These are phyloP conservation scores for Kodamaea kaohsiungensis DNA, from an alignment of 805 yeast genomes.

Conservation along the genomic window DNA sequence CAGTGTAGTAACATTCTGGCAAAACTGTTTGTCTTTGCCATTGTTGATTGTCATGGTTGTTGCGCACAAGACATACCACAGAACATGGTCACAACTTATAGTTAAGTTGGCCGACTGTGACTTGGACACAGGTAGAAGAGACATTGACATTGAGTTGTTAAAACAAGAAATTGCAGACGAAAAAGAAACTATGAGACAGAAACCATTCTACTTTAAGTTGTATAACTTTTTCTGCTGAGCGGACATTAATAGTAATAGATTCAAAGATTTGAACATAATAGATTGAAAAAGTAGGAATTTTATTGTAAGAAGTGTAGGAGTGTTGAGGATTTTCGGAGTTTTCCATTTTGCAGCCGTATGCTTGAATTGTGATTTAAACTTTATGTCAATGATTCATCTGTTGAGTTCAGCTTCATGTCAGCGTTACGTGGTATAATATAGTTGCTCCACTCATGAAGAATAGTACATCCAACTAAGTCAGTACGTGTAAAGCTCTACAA, in stretches of 20 bases:
- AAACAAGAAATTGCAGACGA: conserved; percentile 45
- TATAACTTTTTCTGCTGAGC: conserved; percentile 36
- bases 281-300: neutral
- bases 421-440: too few relatives aligned
- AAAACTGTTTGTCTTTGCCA: conserved; percentile 46
- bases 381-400: too few relatives aligned
- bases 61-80: conserved; percentile 39
- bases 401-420: too few relatives aligned
- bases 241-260: conserved; percentile 1
- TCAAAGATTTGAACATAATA: neutral
- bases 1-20: conserved; percentile 45
- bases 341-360: too few relatives aligned
- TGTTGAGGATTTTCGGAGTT: too few relatives aligned
- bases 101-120: conserved; percentile 38
- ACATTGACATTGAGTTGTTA: conserved; percentile 35
- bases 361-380: too few relatives aligned
- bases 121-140: conserved; percentile 46
- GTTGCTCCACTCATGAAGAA: too few relatives aligned
- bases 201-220: conserved; percentile 31
- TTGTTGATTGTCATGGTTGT: conserved; percentile 44
- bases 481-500: too few relatives aligned
- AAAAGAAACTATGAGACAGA: conserved; percentile 24
- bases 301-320: too few relatives aligned
- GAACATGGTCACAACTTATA: conserved; percentile 29
- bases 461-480: too few relatives aligned